Percentiles rank a stretch among this genome's conserved stretches.
These are phyloP conservation scores for Colletotrichum trifolii DNA, from an alignment of 2,329 filamentous ascomycete genomes.

Conservation along the genomic window DNA sequence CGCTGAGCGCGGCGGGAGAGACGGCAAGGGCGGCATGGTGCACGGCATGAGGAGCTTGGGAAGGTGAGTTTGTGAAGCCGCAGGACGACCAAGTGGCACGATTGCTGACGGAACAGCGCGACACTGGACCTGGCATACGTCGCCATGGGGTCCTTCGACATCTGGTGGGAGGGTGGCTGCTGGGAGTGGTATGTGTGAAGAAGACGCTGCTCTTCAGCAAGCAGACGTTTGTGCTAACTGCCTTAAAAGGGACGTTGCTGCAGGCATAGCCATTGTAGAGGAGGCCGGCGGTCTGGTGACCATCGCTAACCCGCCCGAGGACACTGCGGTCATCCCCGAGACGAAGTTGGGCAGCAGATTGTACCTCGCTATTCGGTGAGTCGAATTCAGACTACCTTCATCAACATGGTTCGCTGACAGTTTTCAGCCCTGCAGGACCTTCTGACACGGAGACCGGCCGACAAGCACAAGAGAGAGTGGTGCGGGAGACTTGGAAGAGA, in stretches of 20 bases:
- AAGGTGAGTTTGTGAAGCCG: slow-evolving; percentile 47
- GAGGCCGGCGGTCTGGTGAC: slow-evolving; percentile 82
- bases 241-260: slow-evolving; percentile 73
- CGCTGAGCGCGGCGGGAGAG: slow-evolving; percentile 69
- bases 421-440: slow-evolving; percentile 69
- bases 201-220: not conserved
- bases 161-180: slow-evolving; percentile 86
- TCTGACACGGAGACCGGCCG: slow-evolving; percentile 70
- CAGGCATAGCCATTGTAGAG: slow-evolving; percentile 76
- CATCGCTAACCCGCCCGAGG: slow-evolving; percentile 75
- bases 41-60: slow-evolving; percentile 80
- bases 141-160: slow-evolving; percentile 80
- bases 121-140: slow-evolving; percentile 80
- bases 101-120: slow-evolving; percentile 58
- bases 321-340: slow-evolving; percentile 67
- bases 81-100: not conserved
- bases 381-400: not conserved
- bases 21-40: slow-evolving; percentile 80
- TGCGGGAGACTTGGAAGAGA: slow-evolving; percentile 78
- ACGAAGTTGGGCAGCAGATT: slow-evolving; percentile 73
- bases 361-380: slow-evolving; percentile 75
- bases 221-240: not conserved
- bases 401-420: slow-evolving; percentile 16
- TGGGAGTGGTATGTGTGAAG: slow-evolving; percentile 74
- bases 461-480: slow-evolving; percentile 75